Base-by-base conservation (phyloP, 1,284 basidiomycete species). In the Cerrena zonata region DNA sequence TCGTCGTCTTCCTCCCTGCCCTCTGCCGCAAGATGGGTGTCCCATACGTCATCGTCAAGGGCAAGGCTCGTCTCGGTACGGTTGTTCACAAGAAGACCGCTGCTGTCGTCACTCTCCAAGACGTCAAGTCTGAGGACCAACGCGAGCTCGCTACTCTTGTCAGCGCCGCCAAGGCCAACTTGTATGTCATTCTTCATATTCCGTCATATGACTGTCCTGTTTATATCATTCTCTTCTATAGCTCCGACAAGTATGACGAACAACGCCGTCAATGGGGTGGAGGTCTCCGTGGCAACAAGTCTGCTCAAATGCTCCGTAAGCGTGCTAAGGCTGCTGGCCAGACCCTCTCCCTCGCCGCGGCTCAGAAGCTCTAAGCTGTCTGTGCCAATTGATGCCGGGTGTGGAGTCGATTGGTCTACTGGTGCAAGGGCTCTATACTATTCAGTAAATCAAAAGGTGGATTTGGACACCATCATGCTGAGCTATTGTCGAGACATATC, bases 11-110 rank as follows among this genome's bases (percentile, higher is more conserved):
- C 89, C 80, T 99, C 54, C 95, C 95, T 56, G 94, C 95, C 53
- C 86, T 98, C 58, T 99, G 95, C 80, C 86, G 94, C 73, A 97
- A 97, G 86, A 96, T 97, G 94, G 94, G 94, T 69, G 86, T 97
- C 45, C 93, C 93, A 30, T 98, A 98, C 76, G 92, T 95, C 59
- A 97, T 99, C 63, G 93, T 97, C 65, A 96, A 97, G 82, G 88
- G 87, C 76, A 98, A 97, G 78, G 90, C 94, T 52, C 91, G 95
- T 69, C 89, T 98, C 62, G 95, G 95, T 62, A 92, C 92, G 13
- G 90, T 95, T 53, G 93, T 94, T 48, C 91, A 94, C 84, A 96
- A 97, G 85, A 98, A 98, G 86, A 97, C 94, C 52, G 84, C 93
- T 49, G 89, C 94, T 55, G 89, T 96, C 56, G 74, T 94, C 53